A percentile compares a stretch with the other conserved stretches of the same genome.
phyloP scores from a whole-genome alignment of 2,329 filamentous ascomycete species.

The Aspergillus awamori region DNA sequence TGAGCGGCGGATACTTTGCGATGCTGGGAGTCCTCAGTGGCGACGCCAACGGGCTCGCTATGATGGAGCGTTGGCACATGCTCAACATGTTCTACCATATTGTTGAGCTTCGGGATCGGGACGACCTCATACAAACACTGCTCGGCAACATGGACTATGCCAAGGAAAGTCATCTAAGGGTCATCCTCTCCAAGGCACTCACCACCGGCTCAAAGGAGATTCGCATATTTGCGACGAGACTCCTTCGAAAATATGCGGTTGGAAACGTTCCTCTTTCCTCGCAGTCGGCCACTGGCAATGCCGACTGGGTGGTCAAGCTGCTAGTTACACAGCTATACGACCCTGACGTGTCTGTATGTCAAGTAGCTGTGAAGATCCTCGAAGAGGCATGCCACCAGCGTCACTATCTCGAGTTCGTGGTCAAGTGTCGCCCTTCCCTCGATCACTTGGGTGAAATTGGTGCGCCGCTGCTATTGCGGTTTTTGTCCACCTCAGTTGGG shows the following conservation, averaged over 20 bases:
- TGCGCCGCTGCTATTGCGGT: conserved; percentile 85
- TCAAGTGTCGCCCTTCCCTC: conserved; percentile 89
- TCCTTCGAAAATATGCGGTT: conserved; percentile 83
- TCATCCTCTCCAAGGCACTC: conserved; percentile 90
- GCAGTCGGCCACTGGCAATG: conserved; percentile 59
- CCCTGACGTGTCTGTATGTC: conserved; percentile 93
- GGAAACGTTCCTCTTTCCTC: conserved; percentile 49
- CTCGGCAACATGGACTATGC: conserved; percentile 92
- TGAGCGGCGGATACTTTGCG: conserved; percentile 91
- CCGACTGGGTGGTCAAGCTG: conserved; percentile 93
- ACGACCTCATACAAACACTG: conserved; percentile 86
- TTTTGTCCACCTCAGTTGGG: conserved; percentile 92
- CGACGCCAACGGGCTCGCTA: conserved; percentile 78
- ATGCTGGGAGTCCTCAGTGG: conserved; percentile 86
- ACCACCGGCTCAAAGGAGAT: conserved; percentile 90
- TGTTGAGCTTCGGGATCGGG: conserved; percentile 83
- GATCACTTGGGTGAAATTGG: conserved; percentile 97
- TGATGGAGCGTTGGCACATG: conserved; percentile 95
- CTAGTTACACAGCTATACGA: conserved; percentile 99
- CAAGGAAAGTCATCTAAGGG: conserved; percentile 82
- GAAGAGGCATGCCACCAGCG: conserved; percentile 97
- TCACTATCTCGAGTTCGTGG: conserved; percentile 88
- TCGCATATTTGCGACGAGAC: conserved; percentile 83
- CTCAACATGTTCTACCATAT: conserved; percentile 99
- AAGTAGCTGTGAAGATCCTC: conserved; percentile 92